Percentiles rank a stretch among this genome's conserved stretches.
phyloP scores from a whole-genome alignment of 345 rosid species.

The Melastoma malabathricum region DNA sequence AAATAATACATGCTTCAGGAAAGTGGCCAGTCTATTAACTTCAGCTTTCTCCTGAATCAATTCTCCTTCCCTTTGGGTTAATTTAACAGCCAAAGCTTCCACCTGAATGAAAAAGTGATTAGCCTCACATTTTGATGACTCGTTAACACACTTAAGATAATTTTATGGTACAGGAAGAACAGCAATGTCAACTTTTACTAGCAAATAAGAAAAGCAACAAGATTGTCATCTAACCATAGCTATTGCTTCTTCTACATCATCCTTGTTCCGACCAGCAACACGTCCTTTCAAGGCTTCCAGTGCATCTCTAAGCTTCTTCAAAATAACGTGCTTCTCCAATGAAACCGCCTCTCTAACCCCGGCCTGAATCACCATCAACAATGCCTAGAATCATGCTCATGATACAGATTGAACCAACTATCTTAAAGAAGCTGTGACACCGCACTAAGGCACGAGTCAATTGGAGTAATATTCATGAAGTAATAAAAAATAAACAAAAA shows the following conservation, averaged over 20 bases:
- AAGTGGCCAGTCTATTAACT: constrained; percentile 87
- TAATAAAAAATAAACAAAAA: constrained; percentile 5
- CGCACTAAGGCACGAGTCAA: neutral
- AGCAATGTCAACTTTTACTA: no score
- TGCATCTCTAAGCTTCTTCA: constrained; percentile 95
- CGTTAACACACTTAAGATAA: neutral
- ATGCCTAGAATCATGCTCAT: neutral
- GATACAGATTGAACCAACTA: neutral
- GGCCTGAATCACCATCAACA: constrained; percentile 43
- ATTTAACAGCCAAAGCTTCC: constrained; percentile 89
- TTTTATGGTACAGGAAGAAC: no score
- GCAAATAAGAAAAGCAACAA: constrained; percentile 1
- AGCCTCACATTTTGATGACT: neutral
- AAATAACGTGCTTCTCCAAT: constrained; percentile 88
- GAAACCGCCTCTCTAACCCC: constrained; percentile 85
- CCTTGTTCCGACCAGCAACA: constrained; percentile 88
- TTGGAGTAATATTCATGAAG: neutral
- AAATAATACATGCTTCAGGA: constrained; percentile 66
- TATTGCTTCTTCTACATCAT: constrained; percentile 91
- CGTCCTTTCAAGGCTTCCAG: constrained; percentile 80
- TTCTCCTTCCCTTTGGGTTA: constrained; percentile 96
- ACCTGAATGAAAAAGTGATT: constrained; percentile 40
- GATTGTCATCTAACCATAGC: constrained; percentile 50
- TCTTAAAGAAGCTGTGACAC: neutral
- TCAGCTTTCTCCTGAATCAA: constrained; percentile 81